Evolutionary conservation across 371 early-diverging fungal genomes (phyloP).

Genomic region (Mucor mucedo): DNA sequence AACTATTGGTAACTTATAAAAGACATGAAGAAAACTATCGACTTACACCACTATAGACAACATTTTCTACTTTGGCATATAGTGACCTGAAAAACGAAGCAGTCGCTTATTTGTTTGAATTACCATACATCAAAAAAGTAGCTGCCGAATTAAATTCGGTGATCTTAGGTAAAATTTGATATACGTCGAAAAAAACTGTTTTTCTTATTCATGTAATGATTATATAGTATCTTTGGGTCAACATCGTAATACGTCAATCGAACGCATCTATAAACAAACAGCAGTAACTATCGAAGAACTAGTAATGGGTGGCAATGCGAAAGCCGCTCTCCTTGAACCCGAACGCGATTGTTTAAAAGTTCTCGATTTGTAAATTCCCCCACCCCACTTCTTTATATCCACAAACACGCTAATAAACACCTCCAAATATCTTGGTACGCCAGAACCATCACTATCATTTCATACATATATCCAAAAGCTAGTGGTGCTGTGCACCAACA

Average conservation of each 20-base stretch:
- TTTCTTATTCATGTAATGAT: background rate
- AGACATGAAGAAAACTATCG: background rate
- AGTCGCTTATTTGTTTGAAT: conserved; percentile 59
- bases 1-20: conserved; percentile 33
- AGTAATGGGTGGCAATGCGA: conserved; percentile 29
- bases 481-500: too few relatives aligned
- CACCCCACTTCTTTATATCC: background rate
- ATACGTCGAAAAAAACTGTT: background rate
- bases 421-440: background rate
- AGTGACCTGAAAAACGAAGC: conserved; percentile 62
- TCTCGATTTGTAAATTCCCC: conserved; percentile 8
- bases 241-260: conserved; percentile 43
- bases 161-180: conserved; percentile 59
- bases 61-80: conserved; percentile 85
- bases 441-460: too few relatives aligned
- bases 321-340: conserved; percentile 34
- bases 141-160: conserved; percentile 75
- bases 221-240: conserved; percentile 31
- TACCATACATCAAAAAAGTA: conserved; percentile 40
- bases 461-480: too few relatives aligned
- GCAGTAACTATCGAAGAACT: conserved; percentile 27
- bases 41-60: conserved; percentile 21
- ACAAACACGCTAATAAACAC: background rate
- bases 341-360: conserved; percentile 26
- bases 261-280: conserved; percentile 47